Conservation (phyloP, 495 filamentous ascomycete genomes). For the Penicillium antarcticum region DNA sequence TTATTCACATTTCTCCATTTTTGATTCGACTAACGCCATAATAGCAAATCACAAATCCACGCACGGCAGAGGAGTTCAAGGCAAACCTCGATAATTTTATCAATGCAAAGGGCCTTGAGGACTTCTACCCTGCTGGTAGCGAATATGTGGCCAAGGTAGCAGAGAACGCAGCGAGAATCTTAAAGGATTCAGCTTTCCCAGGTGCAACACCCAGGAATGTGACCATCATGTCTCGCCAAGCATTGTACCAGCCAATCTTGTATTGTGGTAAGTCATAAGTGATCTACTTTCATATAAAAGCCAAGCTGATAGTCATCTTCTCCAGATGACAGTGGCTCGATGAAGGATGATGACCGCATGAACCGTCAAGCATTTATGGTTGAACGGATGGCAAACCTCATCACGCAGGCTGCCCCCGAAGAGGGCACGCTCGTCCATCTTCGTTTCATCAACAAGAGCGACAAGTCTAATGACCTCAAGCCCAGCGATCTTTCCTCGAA, state of each 20-base stretch:
- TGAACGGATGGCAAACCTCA: background rate
- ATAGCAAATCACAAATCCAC: background rate
- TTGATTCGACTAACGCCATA: background rate
- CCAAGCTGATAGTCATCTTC: background rate
- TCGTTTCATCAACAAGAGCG: background rate
- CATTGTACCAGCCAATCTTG: background rate
- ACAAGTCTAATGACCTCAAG: background rate
- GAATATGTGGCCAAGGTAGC: background rate
- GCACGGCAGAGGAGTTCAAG: background rate
- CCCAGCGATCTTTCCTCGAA: background rate
- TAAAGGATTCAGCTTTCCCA: background rate
- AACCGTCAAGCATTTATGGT: background rate
- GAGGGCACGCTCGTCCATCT: background rate
- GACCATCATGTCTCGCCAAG: background rate
- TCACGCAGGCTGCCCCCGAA: background rate
- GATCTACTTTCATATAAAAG: background rate
- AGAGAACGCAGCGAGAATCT: background rate
- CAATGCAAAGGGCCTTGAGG: background rate
- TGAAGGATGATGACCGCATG: background rate
- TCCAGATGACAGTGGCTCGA: conserved; percentile 1
- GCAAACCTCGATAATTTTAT: background rate
- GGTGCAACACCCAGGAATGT: background rate
- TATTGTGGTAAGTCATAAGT: background rate
- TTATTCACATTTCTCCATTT: background rate
- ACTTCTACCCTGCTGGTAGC: background rate